Evolutionary conservation across 306 rosid species (phyloP).

Genomic region (Mimosa pudica): DNA sequence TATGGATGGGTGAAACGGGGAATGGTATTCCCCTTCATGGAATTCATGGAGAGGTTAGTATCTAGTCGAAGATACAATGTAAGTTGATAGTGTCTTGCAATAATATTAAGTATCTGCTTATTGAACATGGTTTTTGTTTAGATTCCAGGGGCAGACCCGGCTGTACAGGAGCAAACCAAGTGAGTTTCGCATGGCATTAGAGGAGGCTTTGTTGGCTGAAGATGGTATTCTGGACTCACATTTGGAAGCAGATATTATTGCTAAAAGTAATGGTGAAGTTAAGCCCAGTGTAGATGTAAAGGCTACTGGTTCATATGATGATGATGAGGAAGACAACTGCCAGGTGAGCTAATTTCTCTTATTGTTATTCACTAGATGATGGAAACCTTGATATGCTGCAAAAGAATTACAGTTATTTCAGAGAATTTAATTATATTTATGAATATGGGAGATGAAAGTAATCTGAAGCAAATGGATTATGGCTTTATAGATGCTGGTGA

Average conservation of each 20-base stretch:
- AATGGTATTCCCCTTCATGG: conserved; percentile 73
- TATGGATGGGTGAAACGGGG: conserved; percentile 94
- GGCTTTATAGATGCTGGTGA: not conserved
- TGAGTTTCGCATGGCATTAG: conserved; percentile 79
- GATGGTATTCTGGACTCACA: conserved; percentile 59
- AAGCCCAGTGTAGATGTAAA: conserved; percentile 37
- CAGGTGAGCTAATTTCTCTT: conserved; percentile 46
- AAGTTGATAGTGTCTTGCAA: not conserved
- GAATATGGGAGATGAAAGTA: conserved; percentile 16
- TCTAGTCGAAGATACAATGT: not conserved
- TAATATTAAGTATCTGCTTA: not conserved
- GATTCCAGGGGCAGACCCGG: conserved; percentile 84
- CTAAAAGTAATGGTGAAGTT: conserved; percentile 36
- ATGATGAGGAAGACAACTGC: conserved; percentile 38
- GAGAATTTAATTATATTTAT: not conserved
- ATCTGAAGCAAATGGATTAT: conserved; percentile 12
- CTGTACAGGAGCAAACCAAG: conserved; percentile 68
- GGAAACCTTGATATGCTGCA: not conserved
- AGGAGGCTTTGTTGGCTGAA: conserved; percentile 85
- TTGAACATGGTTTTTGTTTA: conserved; percentile 34
- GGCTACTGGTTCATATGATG: conserved; percentile 39
- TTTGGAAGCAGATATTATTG: conserved; percentile 34
- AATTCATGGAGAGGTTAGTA: conserved; percentile 81
- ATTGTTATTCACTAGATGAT: conserved; percentile 4
- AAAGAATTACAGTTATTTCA: not conserved